Evolutionary conservation across 78 protist species (phyloP).

Genomic region (Dictyostelium firmibasis): DNA sequence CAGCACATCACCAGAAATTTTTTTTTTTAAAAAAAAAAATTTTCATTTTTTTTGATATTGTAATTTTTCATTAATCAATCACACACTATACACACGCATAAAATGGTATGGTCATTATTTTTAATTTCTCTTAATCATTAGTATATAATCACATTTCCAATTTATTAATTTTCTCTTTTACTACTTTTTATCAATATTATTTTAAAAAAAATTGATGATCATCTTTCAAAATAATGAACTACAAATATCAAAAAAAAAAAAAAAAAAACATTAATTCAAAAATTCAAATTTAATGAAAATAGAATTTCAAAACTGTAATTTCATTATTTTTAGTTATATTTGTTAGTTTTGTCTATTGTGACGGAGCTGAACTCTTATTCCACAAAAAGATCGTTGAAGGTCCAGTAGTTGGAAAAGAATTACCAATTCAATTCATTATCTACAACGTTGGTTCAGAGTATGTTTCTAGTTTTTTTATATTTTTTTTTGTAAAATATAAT

Average conservation of each 20-base stretch:
- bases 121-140: neutral
- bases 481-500: neutral
- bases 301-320: slow-evolving; percentile 32
- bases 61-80: neutral
- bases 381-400: slow-evolving; percentile 64
- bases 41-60: neutral
- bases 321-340: slow-evolving; percentile 31
- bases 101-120: neutral
- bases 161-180: neutral
- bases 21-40: neutral
- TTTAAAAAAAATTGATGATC: too few species aligned
- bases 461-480: neutral
- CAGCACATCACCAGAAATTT: neutral
- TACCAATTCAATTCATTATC: slow-evolving; percentile 23
- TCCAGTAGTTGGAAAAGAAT: slow-evolving; percentile 77
- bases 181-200: too few species aligned
- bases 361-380: slow-evolving; percentile 55
- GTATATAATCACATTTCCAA: too few species aligned
- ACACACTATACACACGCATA: neutral
- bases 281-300: too few species aligned
- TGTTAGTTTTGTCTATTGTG: neutral
- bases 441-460: slow-evolving; percentile 68
- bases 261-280: neutral
- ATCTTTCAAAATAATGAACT: too few species aligned
- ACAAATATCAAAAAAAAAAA: neutral